Evolutionary conservation across 2,329 filamentous ascomycete species (phyloP), one percentile per base, ranked within the genome.

Genomic region (Ophiostoma himal-ulmi): DNA sequence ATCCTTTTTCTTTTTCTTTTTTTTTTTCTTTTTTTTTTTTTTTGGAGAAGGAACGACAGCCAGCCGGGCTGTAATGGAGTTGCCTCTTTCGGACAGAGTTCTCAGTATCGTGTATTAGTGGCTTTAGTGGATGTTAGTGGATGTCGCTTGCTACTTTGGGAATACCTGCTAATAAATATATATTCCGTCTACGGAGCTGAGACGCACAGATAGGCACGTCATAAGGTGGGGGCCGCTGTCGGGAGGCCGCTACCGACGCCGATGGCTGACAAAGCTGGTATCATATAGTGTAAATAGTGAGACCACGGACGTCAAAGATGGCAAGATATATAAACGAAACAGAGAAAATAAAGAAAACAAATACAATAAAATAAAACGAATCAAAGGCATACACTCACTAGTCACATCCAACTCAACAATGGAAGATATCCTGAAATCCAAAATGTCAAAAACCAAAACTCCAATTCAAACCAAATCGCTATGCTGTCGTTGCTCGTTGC

Each of bases 401-500:
- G 30, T 30, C 30, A 30, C 30, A 30, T 30, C 3, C 30, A 30
- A 30, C 4, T 30, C 4, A 30, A 1, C 3, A 30, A 30, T 30
- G 26, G 26, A 30, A 34, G 34, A 60, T 60, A 67, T 36, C 10
- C 1, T 20, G 26, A 65, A 66, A 8, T 39, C 30, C 30, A 30
- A 62, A 62, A 30, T 62, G 30, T 4, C 3, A 30, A 54, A 22
- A 13, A 30, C 11, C 20, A 8, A 62, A 62, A 34, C 39, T 13
- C 39, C 10, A 44, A 44, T 44, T 62, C 57, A 62, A 39, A 26
- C 0, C 1, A 68, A 48, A 22, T 14, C 41, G 41, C 66, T 57
- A 57, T 57, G 52, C 52, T 57, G 22, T 57, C 52, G 52, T 57
- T 57, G 7, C n/a, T 57, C 52, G 52, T 57, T 57, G 52, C 44